phyloP scores from a whole-genome alignment of 768 basidiomycete species.

The Suillus clintonianus region DNA sequence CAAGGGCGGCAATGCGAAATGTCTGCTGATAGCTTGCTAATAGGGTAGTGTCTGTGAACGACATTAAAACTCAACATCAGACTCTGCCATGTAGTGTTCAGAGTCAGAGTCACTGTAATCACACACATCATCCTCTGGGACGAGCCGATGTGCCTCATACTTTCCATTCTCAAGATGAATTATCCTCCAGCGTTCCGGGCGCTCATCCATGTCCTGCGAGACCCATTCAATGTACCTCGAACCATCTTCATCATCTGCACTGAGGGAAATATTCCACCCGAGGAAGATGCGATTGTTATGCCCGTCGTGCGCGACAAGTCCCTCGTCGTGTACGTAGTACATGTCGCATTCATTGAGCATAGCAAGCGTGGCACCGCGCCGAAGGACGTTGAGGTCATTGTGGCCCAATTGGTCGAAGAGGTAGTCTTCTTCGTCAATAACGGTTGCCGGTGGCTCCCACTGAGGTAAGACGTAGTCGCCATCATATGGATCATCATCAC shows the following conservation, averaged over 20 bases:
- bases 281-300: constrained; percentile 53
- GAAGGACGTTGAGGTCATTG: constrained; percentile 45
- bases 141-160: constrained; percentile 43
- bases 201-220: constrained; percentile 39
- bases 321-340: constrained; percentile 54
- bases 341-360: constrained; percentile 62
- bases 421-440: constrained; percentile 37
- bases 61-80: neutral
- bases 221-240: constrained; percentile 42
- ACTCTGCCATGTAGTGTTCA: constrained; percentile 36
- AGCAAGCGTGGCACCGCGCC: constrained; percentile 57
- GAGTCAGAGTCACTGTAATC: constrained; percentile 41
- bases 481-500: constrained; percentile 38
- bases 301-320: constrained; percentile 49
- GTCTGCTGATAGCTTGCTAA: neutral
- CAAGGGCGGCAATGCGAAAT: neutral
- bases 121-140: constrained; percentile 33
- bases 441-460: constrained; percentile 60
- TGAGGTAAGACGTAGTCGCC: constrained; percentile 46
- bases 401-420: constrained; percentile 35
- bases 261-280: constrained; percentile 67
- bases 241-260: constrained; percentile 42
- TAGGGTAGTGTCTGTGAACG: neutral
- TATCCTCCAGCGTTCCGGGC: constrained; percentile 47
- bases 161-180: constrained; percentile 39